Evolutionary conservation across 2,329 filamentous ascomycete species (phyloP), one percentile per base, ranked within the genome.

Genomic region (Cladophialophora psammophila): DNA sequence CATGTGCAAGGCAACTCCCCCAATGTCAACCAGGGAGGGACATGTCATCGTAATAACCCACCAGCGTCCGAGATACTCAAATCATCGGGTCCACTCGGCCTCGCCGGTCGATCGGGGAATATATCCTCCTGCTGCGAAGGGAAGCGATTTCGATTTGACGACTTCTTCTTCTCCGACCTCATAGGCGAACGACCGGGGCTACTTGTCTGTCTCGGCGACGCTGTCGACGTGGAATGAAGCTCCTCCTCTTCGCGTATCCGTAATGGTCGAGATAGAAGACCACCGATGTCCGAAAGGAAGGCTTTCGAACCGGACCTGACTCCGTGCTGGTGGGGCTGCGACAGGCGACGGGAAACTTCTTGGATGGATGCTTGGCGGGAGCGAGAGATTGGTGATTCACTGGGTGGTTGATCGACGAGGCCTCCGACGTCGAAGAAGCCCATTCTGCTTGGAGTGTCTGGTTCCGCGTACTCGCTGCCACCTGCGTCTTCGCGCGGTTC

Each of bases 391-490:
- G 32, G 74, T 73, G 59, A 73, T 76, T 68, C 76, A 57, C 52
- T 18, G 45, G 63, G 31, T 32, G 69, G 40, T 56, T 69, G 36
- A 5, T 90, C 87, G 0, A 96, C 80, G 0, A 96, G 80, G 0
- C 91, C 92, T 26, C 93, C 93, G 0, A 93, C 90, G 72, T 97
- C 94, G 73, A 94, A 93, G 77, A 97, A 94, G 0, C 91, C 92
- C 4, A 95, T 87, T 55, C 85, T 83, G 40, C 65, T 72, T n/a
- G 70, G 68, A 6, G 62, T 71, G 52, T 69, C 67, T 12, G 69
- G 64, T 53, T 70, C 69, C 20, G 18, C 48, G 18, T 69, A 65
- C 12, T 53, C 56, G 0, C 48, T 34, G n/a, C 35, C 58, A 1
- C 32, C 52, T 35, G 34, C 26, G 3, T 13, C 9, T 8, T 45